Evolutionary conservation across 164 flowering plant genomes (phyloP).

Genomic region (Malania oleifera): DNA sequence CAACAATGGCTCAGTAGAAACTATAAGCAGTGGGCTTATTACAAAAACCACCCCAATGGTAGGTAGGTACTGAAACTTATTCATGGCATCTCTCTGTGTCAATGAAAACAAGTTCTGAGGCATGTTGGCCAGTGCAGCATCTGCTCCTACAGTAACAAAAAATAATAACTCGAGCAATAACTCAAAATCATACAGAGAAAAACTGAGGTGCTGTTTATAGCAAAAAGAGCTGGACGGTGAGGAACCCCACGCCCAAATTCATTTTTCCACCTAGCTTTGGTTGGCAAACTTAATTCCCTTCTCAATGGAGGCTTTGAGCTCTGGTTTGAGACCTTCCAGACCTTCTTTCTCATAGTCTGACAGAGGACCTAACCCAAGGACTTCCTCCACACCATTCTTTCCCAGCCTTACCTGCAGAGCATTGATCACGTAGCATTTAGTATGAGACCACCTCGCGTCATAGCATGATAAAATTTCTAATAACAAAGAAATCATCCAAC

Average conservation of each 20-base stretch:
- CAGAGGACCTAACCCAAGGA: constrained; percentile 66
- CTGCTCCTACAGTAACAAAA: constrained; percentile 10
- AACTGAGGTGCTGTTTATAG: no score
- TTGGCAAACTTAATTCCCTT: constrained; percentile 87
- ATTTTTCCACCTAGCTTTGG: constrained; percentile 14
- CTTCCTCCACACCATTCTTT: constrained; percentile 91
- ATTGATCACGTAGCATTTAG: background rate
- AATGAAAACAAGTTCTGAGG: background rate
- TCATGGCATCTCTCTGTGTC: background rate
- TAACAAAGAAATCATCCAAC: no score
- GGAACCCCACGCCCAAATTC: background rate
- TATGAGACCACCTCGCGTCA: background rate
- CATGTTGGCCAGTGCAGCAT: background rate
- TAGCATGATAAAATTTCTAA: no score
- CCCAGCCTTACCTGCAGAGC: constrained; percentile 83
- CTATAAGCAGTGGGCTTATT: background rate
- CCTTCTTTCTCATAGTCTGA: constrained; percentile 86
- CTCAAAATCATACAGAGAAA: no score
- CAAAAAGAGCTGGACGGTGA: no score
- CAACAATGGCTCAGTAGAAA: background rate
- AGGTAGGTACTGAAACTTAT: constrained; percentile 8
- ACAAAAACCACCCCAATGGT: background rate
- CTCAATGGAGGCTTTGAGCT: constrained; percentile 79
- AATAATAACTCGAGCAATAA: constrained; percentile 4
- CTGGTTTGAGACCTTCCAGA: constrained; percentile 64